Base-by-base conservation (phyloP, 116 monocot genomes). In the Dioscorea cayenensis region DNA sequence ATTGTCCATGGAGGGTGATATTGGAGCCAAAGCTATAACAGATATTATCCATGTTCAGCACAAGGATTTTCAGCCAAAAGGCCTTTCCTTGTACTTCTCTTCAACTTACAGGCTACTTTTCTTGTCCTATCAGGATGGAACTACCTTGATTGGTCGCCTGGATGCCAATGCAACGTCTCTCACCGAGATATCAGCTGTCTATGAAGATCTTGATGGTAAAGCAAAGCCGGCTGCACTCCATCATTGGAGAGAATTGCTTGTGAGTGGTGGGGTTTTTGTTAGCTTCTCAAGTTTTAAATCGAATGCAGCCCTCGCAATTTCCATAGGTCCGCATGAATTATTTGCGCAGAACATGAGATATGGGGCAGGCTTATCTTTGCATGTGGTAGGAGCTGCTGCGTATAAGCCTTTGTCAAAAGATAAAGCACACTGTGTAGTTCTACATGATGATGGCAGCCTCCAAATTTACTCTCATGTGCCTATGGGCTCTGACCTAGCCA, bases 381-480 rank as follows among this genome's bases (percentile, higher is more conserved):
- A 86, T 27, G 79, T 83, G 81, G 97, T 99, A 74, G 97, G 97
- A 32, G 73, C 87, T 72, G 77, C 97, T 76, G 84, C 94, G 7
- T 94, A 91, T 83, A 99, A 86, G 79, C 86, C 91, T 75, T 80
- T 99, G 60, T 90, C 91, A 6, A 93, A 93, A 76, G 97, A 99
- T 82, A 90, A 81, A 73, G 74, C 78, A 14, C 81, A 99, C 51
- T 99, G 89, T 72, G 81, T 93, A 68, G 80, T 86, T 85, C 85
- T 99, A 51, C 84, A 90, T 71, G 97, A 99, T 76, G 97, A 99
- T 81, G 97, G 97, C 14, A 93, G 93, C 49, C 82, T 99, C 72
- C 94, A 99, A 64, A 87, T 99, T 49, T 99, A 90, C 75, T 84
- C 86, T 36, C 83, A 84, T 79, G 73, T 70, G 29, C 75, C 75